Evolutionary conservation across 495 filamentous ascomycete species (phyloP).

Genomic region (Usnea hakonensis): DNA sequence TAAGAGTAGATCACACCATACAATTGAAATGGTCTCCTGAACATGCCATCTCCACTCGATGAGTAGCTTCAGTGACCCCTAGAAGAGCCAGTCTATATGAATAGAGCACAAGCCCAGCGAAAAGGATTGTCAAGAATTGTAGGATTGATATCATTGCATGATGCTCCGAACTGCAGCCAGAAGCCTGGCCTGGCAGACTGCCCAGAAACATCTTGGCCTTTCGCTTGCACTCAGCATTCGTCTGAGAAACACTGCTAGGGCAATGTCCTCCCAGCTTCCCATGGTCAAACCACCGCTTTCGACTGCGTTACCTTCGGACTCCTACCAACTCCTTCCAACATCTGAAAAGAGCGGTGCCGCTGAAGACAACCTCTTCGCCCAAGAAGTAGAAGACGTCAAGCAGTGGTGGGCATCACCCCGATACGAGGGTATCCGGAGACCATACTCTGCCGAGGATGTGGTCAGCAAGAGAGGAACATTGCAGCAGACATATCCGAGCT

Average conservation of each 20-base stretch:
- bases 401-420: conserved; percentile 81
- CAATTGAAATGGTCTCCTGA: too few species aligned
- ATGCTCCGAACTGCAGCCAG: not conserved
- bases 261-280: conserved; percentile 18
- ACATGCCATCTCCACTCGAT: too few species aligned
- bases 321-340: conserved; percentile 73
- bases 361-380: conserved; percentile 73
- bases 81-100: too few species aligned
- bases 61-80: too few species aligned
- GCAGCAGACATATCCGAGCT: conserved; percentile 81
- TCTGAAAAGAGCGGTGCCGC: conserved; percentile 62
- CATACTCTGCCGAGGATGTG: conserved; percentile 83
- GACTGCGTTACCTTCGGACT: conserved; percentile 53
- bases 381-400: conserved; percentile 73
- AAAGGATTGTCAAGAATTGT: too few species aligned
- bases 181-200: not conserved
- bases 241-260: not conserved
- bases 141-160: too few species aligned
- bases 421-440: conserved; percentile 81
- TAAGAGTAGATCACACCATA: not conserved
- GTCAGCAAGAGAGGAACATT: conserved; percentile 86
- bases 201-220: not conserved
- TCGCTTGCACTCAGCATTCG: not conserved
- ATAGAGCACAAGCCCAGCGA: too few species aligned
- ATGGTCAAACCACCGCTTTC: conserved; percentile 40